These are phyloP conservation scores for Didymella sp. DNA, from an alignment of 2,329 filamentous ascomycete species.

Conservation along the genomic window DNA sequence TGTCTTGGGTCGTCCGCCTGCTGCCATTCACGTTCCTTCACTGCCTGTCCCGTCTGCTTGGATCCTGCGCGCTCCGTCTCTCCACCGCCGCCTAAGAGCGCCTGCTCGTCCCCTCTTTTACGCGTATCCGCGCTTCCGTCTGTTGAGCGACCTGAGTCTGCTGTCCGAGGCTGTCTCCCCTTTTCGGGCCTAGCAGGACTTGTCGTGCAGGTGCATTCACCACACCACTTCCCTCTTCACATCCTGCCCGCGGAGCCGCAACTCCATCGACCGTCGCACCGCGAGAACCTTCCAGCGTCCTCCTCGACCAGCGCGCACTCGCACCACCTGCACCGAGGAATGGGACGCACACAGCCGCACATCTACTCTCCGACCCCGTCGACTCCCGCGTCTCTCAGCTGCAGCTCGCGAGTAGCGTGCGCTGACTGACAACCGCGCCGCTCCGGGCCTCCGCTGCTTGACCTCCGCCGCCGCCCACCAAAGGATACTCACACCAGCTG, in stretches of 20 bases:
- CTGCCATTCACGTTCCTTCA: not conserved
- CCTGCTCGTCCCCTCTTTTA: slow-evolving; percentile 39
- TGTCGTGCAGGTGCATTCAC: slow-evolving; percentile 24
- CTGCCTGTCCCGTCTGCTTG: slow-evolving; percentile 3
- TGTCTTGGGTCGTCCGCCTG: slow-evolving; percentile 18
- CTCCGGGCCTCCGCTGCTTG: slow-evolving; percentile 13
- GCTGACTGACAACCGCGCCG: slow-evolving; percentile 26
- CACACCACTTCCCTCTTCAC: slow-evolving; percentile 15
- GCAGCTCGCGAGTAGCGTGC: slow-evolving; percentile 21
- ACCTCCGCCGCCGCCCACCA: not conserved
- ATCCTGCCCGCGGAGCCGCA: not conserved
- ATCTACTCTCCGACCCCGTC: slow-evolving; percentile 21
- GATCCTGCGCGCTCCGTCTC: slow-evolving; percentile 2
- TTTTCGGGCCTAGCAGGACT: slow-evolving; percentile 26
- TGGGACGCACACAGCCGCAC: slow-evolving; percentile 31
- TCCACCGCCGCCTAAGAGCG: slow-evolving; percentile 16
- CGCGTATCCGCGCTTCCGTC: slow-evolving; percentile 10
- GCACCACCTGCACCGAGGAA: slow-evolving; percentile 30
- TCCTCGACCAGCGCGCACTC: not conserved
- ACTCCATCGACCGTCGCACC: slow-evolving; percentile 1
- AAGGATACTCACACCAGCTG: not conserved
- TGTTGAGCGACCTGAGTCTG: slow-evolving; percentile 2
- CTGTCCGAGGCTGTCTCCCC: slow-evolving; percentile 20
- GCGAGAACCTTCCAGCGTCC: not conserved
- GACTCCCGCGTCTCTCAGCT: slow-evolving; percentile 20